phyloP scores from a whole-genome alignment of 257 asterid species.

The Fraxinus anomala region DNA sequence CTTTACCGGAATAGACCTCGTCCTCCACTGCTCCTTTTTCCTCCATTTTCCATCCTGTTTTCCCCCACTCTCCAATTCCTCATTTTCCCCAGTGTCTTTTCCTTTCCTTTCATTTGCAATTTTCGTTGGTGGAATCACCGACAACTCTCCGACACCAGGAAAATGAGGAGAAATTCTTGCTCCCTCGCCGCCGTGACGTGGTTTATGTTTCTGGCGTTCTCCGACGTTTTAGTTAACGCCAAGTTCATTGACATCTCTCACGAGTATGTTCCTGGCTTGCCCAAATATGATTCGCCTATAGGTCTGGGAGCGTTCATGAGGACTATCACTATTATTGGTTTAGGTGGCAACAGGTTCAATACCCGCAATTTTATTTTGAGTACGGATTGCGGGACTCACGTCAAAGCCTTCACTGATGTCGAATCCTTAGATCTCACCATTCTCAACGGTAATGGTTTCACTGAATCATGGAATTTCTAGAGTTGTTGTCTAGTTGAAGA shows the following conservation, averaged over 20 bases:
- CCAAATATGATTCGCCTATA: constrained; percentile 1
- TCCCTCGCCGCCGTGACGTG: background rate
- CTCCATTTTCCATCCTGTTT: background rate
- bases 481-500: background rate
- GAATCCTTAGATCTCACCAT: constrained; percentile 23
- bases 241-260: constrained; percentile 1
- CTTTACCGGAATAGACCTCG: background rate
- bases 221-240: background rate
- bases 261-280: constrained; percentile 18
- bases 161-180: background rate
- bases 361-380: background rate
- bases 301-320: constrained; percentile 13
- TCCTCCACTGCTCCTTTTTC: background rate
- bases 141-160: background rate
- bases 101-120: background rate
- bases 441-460: constrained; percentile 16
- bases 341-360: background rate
- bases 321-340: background rate
- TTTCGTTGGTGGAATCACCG: background rate
- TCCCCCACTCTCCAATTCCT: background rate
- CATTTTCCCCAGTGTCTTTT: background rate
- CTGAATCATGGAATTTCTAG: background rate
- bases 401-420: constrained; percentile 21
- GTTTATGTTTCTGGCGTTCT: background rate
- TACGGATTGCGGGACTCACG: constrained; percentile 23